Base-by-base conservation (phyloP, 2,329 filamentous ascomycete species). In the Magnaporthales sp. region DNA sequence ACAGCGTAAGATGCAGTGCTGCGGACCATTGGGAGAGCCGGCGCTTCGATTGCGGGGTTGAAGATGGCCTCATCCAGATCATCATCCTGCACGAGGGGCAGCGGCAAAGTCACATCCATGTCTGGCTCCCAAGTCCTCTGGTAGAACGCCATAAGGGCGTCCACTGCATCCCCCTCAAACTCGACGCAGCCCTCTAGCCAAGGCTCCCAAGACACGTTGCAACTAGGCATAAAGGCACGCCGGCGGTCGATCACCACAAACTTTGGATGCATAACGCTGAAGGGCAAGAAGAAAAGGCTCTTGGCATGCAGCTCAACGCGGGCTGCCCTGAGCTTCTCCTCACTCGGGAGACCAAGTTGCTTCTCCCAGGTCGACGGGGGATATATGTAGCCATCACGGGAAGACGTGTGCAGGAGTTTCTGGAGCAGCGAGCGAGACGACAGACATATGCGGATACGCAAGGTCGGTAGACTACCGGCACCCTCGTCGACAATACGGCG, bases 231-330 rank as follows among this genome's bases (percentile, higher is more conserved):
- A 71, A 89, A 89, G 0, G 89, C 89, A 2, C 78, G 81, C 32
- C 80, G 75, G 0, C 89, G 83, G 74, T 96, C 92, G 1, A 94
- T 76, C 15, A 95, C 81, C 51, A 94, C 81, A 71, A 91, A 94
- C 72, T 96, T 96, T 0, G 91, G 89, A 73, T 96, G 92, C 87
- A 95, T 91, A n/a, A 96, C 89, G 72, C 91, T 92, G 68, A 95
- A 88, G 0, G 92, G 92, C 2, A 88, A 80, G 69, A 94, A 87
- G 76, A 96, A 96, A 8, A 94, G 80, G 69, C 88, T 92, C 79
- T 92, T 93, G 67, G 93, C 85, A 0, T 83, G 80, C 38, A 96
- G 73, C 65, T 93, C 84, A 22, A 96, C 83, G 2, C 86, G 86
- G 0, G 78, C 81, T 4, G 86, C 79, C 38, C 83, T 79, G 2